Base-by-base conservation (phyloP, 2,329 filamentous ascomycete genomes). In the Orbilia ellipsospora region DNA sequence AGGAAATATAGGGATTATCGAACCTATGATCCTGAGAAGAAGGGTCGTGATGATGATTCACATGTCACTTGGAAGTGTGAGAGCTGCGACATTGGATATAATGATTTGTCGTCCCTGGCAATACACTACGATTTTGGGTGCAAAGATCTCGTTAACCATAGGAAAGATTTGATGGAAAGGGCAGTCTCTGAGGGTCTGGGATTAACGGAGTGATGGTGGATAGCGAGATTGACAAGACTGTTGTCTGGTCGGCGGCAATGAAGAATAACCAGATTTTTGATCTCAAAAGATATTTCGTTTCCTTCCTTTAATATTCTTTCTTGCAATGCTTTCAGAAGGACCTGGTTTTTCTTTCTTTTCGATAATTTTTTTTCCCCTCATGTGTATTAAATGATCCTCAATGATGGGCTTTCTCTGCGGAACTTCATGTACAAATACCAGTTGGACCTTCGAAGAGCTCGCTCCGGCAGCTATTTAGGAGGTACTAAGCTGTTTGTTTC, bases 401-500 rank as follows among this genome's bases (percentile, higher is more conserved):
- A 10, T 36, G 3, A 36, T 36, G 10, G 31, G 10, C 31, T 6
- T 36, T 36, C 31, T 36, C 31, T 10, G 10, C 31, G 44, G 4
- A 48, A 18, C 2, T 48, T 6, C 44, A 48, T 48, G 44, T 18
- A 48, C 44, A 48, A 18, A 48, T 18, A 18, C 15, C 28, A 26
- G 26, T 7, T 40, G 8, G 4, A 10, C 18, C 28, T 26, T 36
- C 51, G 15, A 23, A 20, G 23, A 13, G n/a, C 31, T 6, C 31
- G 31, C 31, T 36, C 31, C 5, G 31, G 10, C 55, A 45, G 48
- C 59, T 75, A 61, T 56, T 75, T 75, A 8, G 72, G 72, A 12
- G 72, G 72, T 18, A 69, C 64, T 54, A 75, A 50, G 54, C 64
- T 75, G 18, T 69, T 69, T 16, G 72, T 75, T 55, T 75, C 72